phyloP scores from a whole-genome alignment of 2,329 filamentous ascomycete species.

The Dactylellina leptospora region DNA sequence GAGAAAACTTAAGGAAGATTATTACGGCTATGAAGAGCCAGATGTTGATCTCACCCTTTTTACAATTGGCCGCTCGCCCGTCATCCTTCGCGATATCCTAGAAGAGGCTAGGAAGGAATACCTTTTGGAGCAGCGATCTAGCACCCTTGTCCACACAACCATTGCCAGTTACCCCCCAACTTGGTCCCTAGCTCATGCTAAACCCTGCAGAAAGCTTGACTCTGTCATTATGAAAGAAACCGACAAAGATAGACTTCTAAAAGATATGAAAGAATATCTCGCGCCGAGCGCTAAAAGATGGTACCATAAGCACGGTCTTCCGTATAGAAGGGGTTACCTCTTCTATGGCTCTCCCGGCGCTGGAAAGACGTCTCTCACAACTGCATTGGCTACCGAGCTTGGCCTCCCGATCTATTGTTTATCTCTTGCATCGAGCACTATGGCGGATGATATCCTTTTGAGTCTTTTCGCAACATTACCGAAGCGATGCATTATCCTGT shows the following conservation, averaged over 20 bases:
- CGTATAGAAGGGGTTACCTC: slow-evolving; percentile 78
- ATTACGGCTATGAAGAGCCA: slow-evolving; percentile 34
- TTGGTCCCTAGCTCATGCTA: slow-evolving; percentile 53
- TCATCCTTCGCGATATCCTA: slow-evolving; percentile 51
- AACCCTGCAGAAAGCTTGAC: slow-evolving; percentile 54
- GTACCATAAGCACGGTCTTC: slow-evolving; percentile 79
- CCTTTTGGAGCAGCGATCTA: slow-evolving; percentile 53
- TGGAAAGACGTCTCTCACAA: slow-evolving; percentile 75
- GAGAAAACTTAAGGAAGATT: slow-evolving; percentile 46
- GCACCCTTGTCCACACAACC: slow-evolving; percentile 54
- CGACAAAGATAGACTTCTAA: slow-evolving; percentile 73
- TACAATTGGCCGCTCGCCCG: slow-evolving; percentile 54
- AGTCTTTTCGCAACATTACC: slow-evolving; percentile 70
- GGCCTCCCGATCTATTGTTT: slow-evolving; percentile 74
- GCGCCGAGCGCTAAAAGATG: slow-evolving; percentile 74
- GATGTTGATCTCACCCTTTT: slow-evolving; percentile 51
- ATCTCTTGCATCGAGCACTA: slow-evolving; percentile 67
- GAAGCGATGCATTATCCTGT: slow-evolving; percentile 70
- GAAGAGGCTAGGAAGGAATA: slow-evolving; percentile 53
- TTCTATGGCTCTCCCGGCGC: slow-evolving; percentile 80
- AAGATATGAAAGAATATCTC: slow-evolving; percentile 80
- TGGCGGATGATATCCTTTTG: slow-evolving; percentile 71
- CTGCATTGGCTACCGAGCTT: slow-evolving; percentile 73
- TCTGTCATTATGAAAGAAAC: slow-evolving; percentile 77
- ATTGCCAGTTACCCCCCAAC: slow-evolving; percentile 38